Conservation (phyloP, 495 filamentous ascomycete genomes). For the Aspergillus wentii region DNA sequence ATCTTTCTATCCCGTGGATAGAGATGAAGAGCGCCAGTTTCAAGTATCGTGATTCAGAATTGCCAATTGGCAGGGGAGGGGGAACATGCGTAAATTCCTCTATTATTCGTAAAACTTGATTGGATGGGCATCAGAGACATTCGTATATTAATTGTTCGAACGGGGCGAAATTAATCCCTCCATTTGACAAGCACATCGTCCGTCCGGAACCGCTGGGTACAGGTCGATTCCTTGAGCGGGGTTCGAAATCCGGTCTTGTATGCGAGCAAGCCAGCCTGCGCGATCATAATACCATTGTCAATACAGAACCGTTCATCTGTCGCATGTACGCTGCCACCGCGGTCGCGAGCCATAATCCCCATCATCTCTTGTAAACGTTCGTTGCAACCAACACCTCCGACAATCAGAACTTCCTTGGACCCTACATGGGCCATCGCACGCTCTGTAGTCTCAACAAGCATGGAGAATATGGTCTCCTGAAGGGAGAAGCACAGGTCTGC, state of each 20-base stretch:
- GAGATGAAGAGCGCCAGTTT: too few species aligned
- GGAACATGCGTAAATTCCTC: too few species aligned
- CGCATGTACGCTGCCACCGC: conserved; percentile 86
- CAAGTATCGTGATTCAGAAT: too few species aligned
- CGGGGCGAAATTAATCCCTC: conserved; percentile 52
- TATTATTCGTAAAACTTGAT: conserved; percentile 21
- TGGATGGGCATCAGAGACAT: background rate
- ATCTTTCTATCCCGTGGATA: too few species aligned
- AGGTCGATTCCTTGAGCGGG: conserved; percentile 72
- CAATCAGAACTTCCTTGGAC: conserved; percentile 83
- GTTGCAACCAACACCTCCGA: conserved; percentile 98
- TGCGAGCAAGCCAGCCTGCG: conserved; percentile 86
- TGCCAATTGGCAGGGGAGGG: too few species aligned
- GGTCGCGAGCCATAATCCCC: conserved; percentile 87
- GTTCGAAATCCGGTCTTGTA: conserved; percentile 75
- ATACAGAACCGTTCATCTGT: conserved; percentile 98
- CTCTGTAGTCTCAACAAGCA: conserved; percentile 98
- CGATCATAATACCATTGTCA: conserved; percentile 99
- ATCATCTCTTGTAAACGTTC: conserved; percentile 97
- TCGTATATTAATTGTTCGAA: background rate
- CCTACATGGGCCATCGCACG: conserved; percentile 97
- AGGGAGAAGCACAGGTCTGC: conserved; percentile 90
- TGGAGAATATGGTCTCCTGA: conserved; percentile 91
- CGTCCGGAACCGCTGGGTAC: conserved; percentile 91
- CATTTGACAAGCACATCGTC: conserved; percentile 92